Evolutionary conservation across 1,284 basidiomycete species (phyloP).

Genomic region (Puccinia polysora): DNA sequence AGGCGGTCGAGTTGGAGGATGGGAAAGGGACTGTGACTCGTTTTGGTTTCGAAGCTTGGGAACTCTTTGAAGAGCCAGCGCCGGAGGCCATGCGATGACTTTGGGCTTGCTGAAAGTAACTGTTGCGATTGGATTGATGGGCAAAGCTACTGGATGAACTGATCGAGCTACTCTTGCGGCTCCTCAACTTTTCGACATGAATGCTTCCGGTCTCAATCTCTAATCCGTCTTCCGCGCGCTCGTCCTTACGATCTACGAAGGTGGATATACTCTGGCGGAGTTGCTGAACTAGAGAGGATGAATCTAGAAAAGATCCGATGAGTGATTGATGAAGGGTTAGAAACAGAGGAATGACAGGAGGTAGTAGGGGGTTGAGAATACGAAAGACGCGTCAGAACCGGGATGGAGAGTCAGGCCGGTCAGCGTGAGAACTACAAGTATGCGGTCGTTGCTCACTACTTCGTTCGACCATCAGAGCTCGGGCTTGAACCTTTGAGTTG

Average conservation of each 20-base stretch:
- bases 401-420: neutral
- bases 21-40: constrained; percentile 40
- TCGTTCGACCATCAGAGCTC: constrained; percentile 5
- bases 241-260: constrained; percentile 33
- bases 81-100: neutral
- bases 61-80: neutral
- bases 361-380: neutral
- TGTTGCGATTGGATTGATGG: constrained; percentile 4
- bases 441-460: neutral
- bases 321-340: neutral
- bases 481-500: constrained; percentile 22
- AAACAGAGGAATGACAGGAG: neutral
- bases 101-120: constrained; percentile 7
- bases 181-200: constrained; percentile 15
- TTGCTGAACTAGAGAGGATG: constrained; percentile 11
- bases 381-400: no score
- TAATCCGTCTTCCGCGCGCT: constrained; percentile 31
- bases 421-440: no score
- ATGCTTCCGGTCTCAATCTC: constrained; percentile 40
- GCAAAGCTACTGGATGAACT: constrained; percentile 31
- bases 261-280: constrained; percentile 8
- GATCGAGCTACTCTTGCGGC: constrained; percentile 22
- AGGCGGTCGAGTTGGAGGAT: neutral
- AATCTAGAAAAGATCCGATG: neutral
- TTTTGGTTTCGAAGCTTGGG: constrained; percentile 28